Conservation (phyloP, 2,329 filamentous ascomycete species). For the Ophiosphaerella narmari region DNA sequence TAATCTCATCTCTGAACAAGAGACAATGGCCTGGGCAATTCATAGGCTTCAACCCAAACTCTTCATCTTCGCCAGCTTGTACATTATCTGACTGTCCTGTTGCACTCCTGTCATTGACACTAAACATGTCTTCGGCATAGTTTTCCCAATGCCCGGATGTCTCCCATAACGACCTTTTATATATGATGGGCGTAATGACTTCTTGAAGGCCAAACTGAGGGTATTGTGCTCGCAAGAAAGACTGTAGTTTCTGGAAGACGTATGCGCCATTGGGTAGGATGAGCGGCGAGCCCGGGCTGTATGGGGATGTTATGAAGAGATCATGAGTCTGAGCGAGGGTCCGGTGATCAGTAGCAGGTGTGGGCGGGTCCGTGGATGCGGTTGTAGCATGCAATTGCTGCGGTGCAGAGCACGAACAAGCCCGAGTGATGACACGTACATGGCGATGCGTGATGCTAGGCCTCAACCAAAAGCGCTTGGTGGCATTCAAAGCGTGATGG, state of each 20-base stretch:
- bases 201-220: constrained; percentile 84
- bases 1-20: constrained; percentile 73
- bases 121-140: constrained; percentile 91
- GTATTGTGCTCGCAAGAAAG: constrained; percentile 83
- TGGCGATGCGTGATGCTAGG: constrained; percentile 2
- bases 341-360: constrained; percentile 55
- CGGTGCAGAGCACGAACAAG: constrained; percentile 43
- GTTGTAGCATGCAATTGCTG: constrained; percentile 36
- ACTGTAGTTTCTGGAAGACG: constrained; percentile 81
- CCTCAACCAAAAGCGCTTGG: constrained; percentile 12
- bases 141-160: constrained; percentile 87
- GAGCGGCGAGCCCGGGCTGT: constrained; percentile 84
- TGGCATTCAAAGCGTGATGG: constrained; percentile 16
- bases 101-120: constrained; percentile 65
- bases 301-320: constrained; percentile 77
- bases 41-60: constrained; percentile 89
- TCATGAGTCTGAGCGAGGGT: constrained; percentile 62
- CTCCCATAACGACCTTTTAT: constrained; percentile 86
- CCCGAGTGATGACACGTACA: constrained; percentile 19
- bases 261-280: constrained; percentile 81
- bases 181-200: constrained; percentile 87
- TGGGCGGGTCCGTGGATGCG: constrained; percentile 39
- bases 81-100: constrained; percentile 49
- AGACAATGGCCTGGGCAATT: constrained; percentile 90
- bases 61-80: constrained; percentile 64